A percentile compares a stretch with the other conserved stretches of the same genome.
These are phyloP conservation scores for Papiliotrema flavescens DNA, from an alignment of 1,284 basidiomycete species.

Conservation along the genomic window DNA sequence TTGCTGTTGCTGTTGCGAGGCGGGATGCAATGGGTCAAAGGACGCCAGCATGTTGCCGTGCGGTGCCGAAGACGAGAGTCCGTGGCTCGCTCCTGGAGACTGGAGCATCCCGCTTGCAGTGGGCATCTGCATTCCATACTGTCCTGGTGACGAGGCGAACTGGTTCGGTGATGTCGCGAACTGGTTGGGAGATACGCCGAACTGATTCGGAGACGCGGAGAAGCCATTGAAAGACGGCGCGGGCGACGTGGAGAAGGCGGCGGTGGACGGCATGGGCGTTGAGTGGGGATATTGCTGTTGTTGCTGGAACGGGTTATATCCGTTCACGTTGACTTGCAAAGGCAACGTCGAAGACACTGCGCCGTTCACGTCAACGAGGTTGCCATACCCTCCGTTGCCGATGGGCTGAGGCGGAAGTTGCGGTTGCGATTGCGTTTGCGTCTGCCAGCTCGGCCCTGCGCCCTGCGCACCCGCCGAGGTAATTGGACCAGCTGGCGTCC, in stretches of 20 bases:
- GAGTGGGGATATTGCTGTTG: neutral
- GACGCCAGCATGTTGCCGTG: neutral
- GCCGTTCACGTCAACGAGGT: conserved; percentile 28
- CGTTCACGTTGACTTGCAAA: conserved; percentile 27
- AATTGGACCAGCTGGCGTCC: neutral
- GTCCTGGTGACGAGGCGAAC: neutral
- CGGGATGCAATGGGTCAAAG: neutral
- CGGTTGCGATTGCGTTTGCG: neutral
- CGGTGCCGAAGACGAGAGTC: neutral
- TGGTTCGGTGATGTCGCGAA: neutral
- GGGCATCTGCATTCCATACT: no score
- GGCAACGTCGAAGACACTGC: conserved; percentile 27
- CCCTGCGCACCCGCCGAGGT: neutral
- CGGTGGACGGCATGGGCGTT: neutral
- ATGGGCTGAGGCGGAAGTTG: neutral
- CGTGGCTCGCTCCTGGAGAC: neutral
- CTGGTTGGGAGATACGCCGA: neutral
- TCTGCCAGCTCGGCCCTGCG: neutral
- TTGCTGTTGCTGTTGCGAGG: neutral
- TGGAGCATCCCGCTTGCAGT: neutral
- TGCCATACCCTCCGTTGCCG: neutral
- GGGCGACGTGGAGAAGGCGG: neutral
- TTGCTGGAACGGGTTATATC: conserved; percentile 1
- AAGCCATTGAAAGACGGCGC: neutral
- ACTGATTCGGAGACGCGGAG: neutral